phyloP scores from a whole-genome alignment of 495 filamentous ascomycete species.

The Margaritispora aquatica region DNA sequence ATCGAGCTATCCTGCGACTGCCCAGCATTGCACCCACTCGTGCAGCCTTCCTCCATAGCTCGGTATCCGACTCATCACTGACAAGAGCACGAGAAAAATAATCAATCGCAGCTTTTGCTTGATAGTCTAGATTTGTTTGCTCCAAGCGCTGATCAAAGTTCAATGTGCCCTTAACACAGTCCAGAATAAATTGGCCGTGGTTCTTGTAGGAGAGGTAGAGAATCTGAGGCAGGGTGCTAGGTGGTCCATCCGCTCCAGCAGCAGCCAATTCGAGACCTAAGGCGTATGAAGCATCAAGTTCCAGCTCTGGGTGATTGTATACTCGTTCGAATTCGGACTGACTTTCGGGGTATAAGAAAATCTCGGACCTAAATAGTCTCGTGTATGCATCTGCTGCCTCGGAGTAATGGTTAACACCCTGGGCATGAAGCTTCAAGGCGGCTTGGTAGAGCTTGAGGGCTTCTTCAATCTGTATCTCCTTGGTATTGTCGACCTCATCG shows the following conservation, averaged over 20 bases:
- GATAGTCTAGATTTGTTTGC: constrained; percentile 32
- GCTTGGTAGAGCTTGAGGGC: constrained; percentile 91
- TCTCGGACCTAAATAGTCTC: constrained; percentile 80
- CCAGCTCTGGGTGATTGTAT: constrained; percentile 54
- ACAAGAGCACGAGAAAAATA: constrained; percentile 73
- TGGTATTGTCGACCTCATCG: constrained; percentile 90
- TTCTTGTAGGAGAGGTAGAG: constrained; percentile 94
- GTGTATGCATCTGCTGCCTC: constrained; percentile 81
- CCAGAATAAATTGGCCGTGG: constrained; percentile 81
- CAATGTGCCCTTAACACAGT: constrained; percentile 49
- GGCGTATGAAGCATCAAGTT: constrained; percentile 30
- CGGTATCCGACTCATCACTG: constrained; percentile 85
- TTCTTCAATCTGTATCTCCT: constrained; percentile 93
- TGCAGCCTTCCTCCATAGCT: constrained; percentile 86
- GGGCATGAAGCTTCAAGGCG: constrained; percentile 85
- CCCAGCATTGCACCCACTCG: constrained; percentile 68
- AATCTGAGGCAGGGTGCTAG: constrained; percentile 78
- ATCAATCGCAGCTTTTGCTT: constrained; percentile 44
- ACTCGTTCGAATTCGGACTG: constrained; percentile 67
- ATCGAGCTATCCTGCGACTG: constrained; percentile 71
- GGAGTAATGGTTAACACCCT: constrained; percentile 67
- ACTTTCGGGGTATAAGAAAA: constrained; percentile 85
- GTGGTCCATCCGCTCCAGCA: constrained; percentile 56
- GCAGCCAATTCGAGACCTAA: constrained; percentile 34
- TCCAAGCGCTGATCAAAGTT: constrained; percentile 35